phyloP scores from a whole-genome alignment of 169 alveolate species.

The Eimeria acervulina region DNA sequence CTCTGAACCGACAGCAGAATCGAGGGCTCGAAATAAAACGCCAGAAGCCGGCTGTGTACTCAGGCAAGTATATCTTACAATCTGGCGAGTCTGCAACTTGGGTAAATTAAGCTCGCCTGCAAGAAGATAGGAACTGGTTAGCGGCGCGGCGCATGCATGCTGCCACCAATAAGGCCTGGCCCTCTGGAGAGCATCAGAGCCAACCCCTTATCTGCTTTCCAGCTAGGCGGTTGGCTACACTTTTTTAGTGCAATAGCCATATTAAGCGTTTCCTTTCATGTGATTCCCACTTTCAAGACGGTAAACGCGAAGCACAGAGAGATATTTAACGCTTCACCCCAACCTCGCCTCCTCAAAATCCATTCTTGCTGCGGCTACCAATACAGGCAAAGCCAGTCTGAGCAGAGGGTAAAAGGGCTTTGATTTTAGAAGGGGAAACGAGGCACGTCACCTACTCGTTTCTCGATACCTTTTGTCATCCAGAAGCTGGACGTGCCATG shows the following conservation, averaged over 20 bases:
- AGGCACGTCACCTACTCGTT: not conserved
- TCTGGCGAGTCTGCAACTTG: not conserved
- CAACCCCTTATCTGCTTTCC: not conserved
- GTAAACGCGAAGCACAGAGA: not conserved
- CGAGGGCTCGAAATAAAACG: not conserved
- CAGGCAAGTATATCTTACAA: not conserved
- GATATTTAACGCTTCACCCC: not conserved
- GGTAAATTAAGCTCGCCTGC: not conserved
- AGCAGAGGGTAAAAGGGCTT: no score
- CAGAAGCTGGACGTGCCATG: not conserved
- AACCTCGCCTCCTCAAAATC: no score
- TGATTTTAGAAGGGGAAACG: not conserved
- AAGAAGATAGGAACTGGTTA: no score
- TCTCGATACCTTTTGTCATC: not conserved
- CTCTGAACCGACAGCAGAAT: not conserved
- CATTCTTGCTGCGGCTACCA: not conserved
- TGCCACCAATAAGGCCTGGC: not conserved
- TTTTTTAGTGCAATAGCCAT: not conserved
- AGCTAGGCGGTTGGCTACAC: not conserved
- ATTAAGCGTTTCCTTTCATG: not conserved
- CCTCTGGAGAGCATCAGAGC: not conserved
- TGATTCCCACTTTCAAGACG: not conserved
- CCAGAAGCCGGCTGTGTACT: not conserved
- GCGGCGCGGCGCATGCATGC: slow-evolving; percentile 41
- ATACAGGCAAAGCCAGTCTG: not conserved